Percentiles rank a stretch among this genome's conserved stretches.
These are phyloP conservation scores for Sarocladiaceae sp. DNA, from an alignment of 2,329 filamentous ascomycete genomes.

Conservation along the genomic window DNA sequence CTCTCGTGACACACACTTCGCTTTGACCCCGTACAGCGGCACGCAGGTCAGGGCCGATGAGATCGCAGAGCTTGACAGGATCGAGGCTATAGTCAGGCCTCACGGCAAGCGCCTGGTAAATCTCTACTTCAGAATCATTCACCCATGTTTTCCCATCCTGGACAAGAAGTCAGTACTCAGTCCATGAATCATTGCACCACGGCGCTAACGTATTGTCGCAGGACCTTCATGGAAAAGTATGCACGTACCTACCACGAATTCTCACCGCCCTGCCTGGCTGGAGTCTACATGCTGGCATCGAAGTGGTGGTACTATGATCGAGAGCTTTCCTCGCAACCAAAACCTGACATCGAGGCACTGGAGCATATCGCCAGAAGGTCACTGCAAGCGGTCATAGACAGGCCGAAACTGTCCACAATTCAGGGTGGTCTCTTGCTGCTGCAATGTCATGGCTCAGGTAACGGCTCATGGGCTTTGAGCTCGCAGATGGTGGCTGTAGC, in stretches of 20 bases:
- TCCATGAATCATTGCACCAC: background rate
- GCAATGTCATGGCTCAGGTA: slow-evolving; percentile 18
- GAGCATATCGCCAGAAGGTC: slow-evolving; percentile 20
- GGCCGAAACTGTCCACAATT: slow-evolving; percentile 25
- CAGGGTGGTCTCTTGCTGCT: slow-evolving; percentile 23
- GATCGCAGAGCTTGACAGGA: slow-evolving; percentile 25
- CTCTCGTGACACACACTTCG: slow-evolving; percentile 14
- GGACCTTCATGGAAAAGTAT: slow-evolving; percentile 48
- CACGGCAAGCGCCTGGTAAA: slow-evolving; percentile 54
- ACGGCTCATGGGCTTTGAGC: slow-evolving; percentile 29
- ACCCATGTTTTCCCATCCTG: slow-evolving; percentile 44
- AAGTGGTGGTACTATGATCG: slow-evolving; percentile 41
- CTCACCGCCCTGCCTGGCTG: slow-evolving; percentile 44
- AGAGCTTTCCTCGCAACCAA: slow-evolving; percentile 23
- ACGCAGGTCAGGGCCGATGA: slow-evolving; percentile 4
- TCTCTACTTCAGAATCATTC: slow-evolving; percentile 53
- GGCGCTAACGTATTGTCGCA: background rate
- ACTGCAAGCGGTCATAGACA: slow-evolving; percentile 24
- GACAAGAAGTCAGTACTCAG: slow-evolving; percentile 36
- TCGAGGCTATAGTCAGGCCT: slow-evolving; percentile 52
- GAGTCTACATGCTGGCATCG: slow-evolving; percentile 48
- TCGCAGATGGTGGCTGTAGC: slow-evolving; percentile 44
- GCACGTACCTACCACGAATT: slow-evolving; percentile 45
- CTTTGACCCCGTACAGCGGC: slow-evolving; percentile 6
- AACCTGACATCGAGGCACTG: slow-evolving; percentile 20